Evolutionary conservation across 305 asterid species (phyloP).

Genomic region (Fraxinus floribunda): DNA sequence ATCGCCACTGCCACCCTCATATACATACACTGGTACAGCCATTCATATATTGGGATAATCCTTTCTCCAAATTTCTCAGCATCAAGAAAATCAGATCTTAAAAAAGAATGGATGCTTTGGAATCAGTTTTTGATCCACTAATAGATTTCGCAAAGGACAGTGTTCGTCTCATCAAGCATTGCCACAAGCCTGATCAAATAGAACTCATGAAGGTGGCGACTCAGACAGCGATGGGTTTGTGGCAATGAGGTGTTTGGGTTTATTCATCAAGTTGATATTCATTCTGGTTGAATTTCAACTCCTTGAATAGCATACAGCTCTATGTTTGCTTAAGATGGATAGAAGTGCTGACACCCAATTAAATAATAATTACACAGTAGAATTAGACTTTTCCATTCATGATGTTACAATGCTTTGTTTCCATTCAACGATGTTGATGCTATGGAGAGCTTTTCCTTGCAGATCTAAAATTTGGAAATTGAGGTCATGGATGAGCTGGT

Average conservation of each 20-base stretch:
- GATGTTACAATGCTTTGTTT: background rate
- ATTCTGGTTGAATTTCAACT: slow-evolving; percentile 22
- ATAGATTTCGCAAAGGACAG: slow-evolving; percentile 84
- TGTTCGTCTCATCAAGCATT: slow-evolving; percentile 77
- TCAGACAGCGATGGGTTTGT: slow-evolving; percentile 73
- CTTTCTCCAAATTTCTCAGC: background rate
- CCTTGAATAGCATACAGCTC: background rate
- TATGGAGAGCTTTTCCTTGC: background rate
- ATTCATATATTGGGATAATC: background rate
- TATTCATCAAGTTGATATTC: slow-evolving; percentile 69
- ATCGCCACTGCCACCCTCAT: background rate
- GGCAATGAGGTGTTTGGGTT: slow-evolving; percentile 70
- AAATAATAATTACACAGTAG: background rate
- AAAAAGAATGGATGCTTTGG: slow-evolving; percentile 61
- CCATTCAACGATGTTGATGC: background rate
- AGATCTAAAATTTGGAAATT: background rate
- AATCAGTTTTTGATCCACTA: slow-evolving; percentile 79
- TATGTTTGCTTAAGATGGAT: background rate
- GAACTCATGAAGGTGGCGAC: slow-evolving; percentile 72
- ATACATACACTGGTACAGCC: background rate
- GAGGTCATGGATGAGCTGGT: background rate
- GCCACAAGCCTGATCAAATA: slow-evolving; percentile 92
- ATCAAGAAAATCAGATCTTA: slow-evolving; percentile 26
- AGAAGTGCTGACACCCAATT: background rate
- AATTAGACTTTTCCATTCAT: background rate